Percentiles rank a stretch among this genome's conserved stretches.
These are phyloP conservation scores for Albizia julibrissin DNA, from an alignment of 306 rosid species.

Conservation along the genomic window DNA sequence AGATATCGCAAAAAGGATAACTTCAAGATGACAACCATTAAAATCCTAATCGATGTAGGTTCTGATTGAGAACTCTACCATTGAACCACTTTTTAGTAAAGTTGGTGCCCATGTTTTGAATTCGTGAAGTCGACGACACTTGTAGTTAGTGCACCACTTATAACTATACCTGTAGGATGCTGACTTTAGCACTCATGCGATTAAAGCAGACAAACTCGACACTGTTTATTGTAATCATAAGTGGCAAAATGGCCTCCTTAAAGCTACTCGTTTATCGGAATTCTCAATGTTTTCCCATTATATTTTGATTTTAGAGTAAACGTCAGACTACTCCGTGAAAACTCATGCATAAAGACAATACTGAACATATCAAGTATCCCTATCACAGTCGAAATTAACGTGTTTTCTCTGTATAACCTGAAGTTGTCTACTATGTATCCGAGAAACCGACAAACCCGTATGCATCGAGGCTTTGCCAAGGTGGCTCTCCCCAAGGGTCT, in stretches of 20 bases:
- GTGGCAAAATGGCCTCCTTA: neutral
- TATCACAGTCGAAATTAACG: neutral
- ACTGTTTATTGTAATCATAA: constrained; percentile 18
- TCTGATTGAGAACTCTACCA: neutral
- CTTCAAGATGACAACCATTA: constrained; percentile 9
- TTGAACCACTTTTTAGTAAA: neutral
- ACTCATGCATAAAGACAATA: neutral
- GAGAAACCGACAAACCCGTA: too few species aligned
- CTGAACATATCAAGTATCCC: neutral
- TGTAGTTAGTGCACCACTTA: constrained; percentile 26
- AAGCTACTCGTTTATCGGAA: neutral
- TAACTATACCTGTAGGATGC: neutral
- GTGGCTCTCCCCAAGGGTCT: too few species aligned
- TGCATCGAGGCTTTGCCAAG: too few species aligned
- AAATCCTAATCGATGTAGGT: constrained; percentile 13
- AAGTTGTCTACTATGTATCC: neutral
- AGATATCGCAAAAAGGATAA: neutral
- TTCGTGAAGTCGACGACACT: neutral
- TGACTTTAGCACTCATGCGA: constrained; percentile 27
- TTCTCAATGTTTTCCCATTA: constrained; percentile 15
- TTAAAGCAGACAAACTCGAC: constrained; percentile 8
- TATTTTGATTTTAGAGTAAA: neutral
- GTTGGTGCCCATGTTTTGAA: neutral
- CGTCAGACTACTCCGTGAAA: neutral
- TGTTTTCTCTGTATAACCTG: neutral